Conservation (phyloP, 768 basidiomycete species). For the Galerina marginata region DNA sequence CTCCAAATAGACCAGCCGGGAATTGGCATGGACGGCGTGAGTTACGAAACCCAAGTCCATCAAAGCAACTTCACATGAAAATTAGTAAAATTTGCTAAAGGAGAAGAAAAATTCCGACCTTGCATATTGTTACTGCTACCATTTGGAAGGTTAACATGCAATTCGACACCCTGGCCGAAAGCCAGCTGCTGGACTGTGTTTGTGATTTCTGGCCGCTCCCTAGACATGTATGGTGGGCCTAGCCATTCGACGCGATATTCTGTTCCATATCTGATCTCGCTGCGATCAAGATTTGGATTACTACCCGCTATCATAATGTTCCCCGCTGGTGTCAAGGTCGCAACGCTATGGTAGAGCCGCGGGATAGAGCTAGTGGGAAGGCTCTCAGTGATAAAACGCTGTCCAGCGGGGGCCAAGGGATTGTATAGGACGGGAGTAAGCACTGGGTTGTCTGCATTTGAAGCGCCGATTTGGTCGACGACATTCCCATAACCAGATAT, state of each 20-base stretch:
- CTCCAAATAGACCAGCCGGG: constrained; percentile 72
- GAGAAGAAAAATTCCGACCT: constrained; percentile 39
- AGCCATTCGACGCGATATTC: constrained; percentile 92
- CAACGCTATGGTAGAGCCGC: constrained; percentile 83
- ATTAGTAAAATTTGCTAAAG: neutral
- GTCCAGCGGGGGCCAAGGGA: constrained; percentile 54
- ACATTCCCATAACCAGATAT: constrained; percentile 85
- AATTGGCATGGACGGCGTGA: constrained; percentile 77
- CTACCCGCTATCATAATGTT: constrained; percentile 82
- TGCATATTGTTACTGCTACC: constrained; percentile 45
- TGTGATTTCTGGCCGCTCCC: constrained; percentile 58
- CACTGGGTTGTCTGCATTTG: constrained; percentile 79
- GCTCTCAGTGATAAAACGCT: constrained; percentile 62
- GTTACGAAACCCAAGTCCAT: constrained; percentile 88
- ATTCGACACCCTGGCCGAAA: constrained; percentile 50
- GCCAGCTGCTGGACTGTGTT: constrained; percentile 39
- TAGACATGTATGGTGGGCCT: constrained; percentile 79
- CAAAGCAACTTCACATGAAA: constrained; percentile 54
- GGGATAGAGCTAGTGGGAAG: constrained; percentile 73
- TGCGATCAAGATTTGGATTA: constrained; percentile 83
- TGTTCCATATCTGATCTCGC: constrained; percentile 74
- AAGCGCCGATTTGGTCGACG: constrained; percentile 66
- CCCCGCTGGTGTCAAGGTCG: constrained; percentile 75
- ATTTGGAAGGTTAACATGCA: constrained; percentile 49
- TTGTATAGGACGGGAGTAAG: constrained; percentile 74